Conservation (phyloP, 108 stramenopile genomes). For the Pseudonitzschia multistriata region DNA sequence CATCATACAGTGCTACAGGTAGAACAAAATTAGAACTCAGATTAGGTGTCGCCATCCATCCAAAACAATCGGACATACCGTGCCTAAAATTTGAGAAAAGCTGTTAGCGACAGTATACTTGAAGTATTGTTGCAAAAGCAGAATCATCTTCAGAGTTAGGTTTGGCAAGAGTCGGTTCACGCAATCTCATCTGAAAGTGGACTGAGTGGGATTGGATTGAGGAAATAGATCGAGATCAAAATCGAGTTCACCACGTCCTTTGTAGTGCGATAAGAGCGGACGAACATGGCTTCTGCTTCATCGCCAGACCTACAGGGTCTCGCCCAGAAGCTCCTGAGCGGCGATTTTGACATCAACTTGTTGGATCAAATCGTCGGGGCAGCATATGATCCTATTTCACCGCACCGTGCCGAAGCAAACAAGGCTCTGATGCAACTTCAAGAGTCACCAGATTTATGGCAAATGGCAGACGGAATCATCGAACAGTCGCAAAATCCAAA, state of each 20-base stretch:
- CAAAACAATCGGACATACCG: no score
- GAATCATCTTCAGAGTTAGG: no score
- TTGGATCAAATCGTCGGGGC: conserved; percentile 80
- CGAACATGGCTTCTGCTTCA: background rate
- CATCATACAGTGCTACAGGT: no score
- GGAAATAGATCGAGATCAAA: no score
- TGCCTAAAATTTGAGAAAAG: no score
- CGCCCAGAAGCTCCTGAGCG: conserved; percentile 26
- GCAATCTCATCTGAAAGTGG: no score
- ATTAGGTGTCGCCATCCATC: no score
- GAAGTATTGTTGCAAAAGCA: no score
- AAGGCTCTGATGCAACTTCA: conserved; percentile 89
- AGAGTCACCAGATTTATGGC: conserved; percentile 81
- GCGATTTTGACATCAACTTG: conserved; percentile 80
- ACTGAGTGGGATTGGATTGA: no score
- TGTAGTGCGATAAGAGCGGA: background rate
- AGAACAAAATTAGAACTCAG: no score
- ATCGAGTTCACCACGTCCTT: background rate
- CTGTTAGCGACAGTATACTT: no score
- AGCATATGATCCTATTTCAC: conserved; percentile 80
- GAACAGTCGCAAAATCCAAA: conserved; percentile 81
- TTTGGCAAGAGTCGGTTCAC: no score
- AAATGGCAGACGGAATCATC: conserved; percentile 83
- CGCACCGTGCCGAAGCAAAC: conserved; percentile 81
- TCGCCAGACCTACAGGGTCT: conserved; percentile 18